These are phyloP conservation scores for Termitomyces sp. DNA, from an alignment of 768 basidiomycete species.

Conservation along the genomic window DNA sequence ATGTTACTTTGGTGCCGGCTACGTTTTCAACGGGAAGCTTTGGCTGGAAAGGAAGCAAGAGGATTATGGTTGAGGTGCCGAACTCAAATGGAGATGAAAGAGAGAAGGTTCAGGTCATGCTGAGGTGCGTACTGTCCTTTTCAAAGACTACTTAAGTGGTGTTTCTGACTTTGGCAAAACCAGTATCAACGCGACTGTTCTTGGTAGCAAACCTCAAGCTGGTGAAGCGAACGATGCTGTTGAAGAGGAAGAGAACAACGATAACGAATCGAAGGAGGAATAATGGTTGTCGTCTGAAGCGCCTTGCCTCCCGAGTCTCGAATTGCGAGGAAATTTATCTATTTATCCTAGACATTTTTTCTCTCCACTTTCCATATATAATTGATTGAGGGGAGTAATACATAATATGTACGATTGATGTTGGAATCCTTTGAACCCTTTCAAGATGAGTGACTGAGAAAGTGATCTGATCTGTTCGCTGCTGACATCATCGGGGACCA, in stretches of 20 bases:
- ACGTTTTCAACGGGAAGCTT: slow-evolving; percentile 74
- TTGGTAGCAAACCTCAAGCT: slow-evolving; percentile 60
- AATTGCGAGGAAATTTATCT: not conserved
- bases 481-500: too few species aligned
- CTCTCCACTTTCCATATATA: too few species aligned
- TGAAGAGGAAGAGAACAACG: slow-evolving; percentile 20
- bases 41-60: slow-evolving; percentile 80
- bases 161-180: not conserved
- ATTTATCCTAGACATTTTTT: not conserved
- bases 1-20: slow-evolving; percentile 50
- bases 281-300: not conserved
- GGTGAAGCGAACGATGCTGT: slow-evolving; percentile 31
- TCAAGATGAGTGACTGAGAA: too few species aligned
- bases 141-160: not conserved
- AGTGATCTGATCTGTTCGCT: too few species aligned
- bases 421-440: too few species aligned
- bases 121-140: slow-evolving; percentile 50
- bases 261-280: slow-evolving; percentile 19
- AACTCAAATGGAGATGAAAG: slow-evolving; percentile 45
- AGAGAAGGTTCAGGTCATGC: slow-evolving; percentile 69
- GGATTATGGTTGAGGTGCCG: slow-evolving; percentile 61
- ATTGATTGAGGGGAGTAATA: too few species aligned
- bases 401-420: too few species aligned
- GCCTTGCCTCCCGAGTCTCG: too few species aligned
- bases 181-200: slow-evolving; percentile 75